Evolutionary conservation across 75 land plant species (phyloP).

Genomic region (Larix kaempferi): DNA sequence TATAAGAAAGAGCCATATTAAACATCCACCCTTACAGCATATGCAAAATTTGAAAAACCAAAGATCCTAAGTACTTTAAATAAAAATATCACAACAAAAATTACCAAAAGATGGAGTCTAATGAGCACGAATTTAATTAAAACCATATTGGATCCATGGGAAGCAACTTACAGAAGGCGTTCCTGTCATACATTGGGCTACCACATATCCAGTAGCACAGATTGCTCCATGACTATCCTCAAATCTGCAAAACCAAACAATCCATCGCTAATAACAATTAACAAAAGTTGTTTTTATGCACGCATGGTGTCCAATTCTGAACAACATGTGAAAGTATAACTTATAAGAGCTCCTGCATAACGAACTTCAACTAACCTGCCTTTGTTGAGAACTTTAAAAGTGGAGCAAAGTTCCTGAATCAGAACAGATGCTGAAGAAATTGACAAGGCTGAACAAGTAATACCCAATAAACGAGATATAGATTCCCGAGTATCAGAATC

Average conservation of each 20-base stretch:
- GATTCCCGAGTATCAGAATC: constrained; percentile 82
- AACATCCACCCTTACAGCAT: background rate
- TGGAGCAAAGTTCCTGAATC: constrained; percentile 39
- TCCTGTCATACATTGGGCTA: constrained; percentile 72
- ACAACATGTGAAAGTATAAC: background rate
- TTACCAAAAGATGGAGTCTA: background rate
- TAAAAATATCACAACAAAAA: background rate
- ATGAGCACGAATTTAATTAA: too few relatives aligned
- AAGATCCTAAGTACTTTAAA: background rate
- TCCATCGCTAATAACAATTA: background rate
- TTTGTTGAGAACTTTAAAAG: constrained; percentile 29
- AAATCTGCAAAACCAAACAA: constrained; percentile 44
- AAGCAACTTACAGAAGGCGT: constrained; percentile 48
- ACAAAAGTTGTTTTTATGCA: background rate
- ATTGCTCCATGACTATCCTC: constrained; percentile 81
- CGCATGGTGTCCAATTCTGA: background rate
- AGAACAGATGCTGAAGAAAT: constrained; percentile 38
- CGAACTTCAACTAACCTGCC: constrained; percentile 33
- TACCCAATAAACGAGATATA: constrained; percentile 75
- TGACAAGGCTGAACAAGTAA: constrained; percentile 58
- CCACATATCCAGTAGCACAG: constrained; percentile 82
- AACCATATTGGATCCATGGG: background rate
- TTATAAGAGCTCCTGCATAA: constrained; percentile 1
- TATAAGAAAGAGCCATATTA: background rate
- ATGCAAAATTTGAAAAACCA: background rate